These are phyloP conservation scores for Paecilomyces formosus DNA, from an alignment of 2,329 filamentous ascomycete species.

Conservation along the genomic window DNA sequence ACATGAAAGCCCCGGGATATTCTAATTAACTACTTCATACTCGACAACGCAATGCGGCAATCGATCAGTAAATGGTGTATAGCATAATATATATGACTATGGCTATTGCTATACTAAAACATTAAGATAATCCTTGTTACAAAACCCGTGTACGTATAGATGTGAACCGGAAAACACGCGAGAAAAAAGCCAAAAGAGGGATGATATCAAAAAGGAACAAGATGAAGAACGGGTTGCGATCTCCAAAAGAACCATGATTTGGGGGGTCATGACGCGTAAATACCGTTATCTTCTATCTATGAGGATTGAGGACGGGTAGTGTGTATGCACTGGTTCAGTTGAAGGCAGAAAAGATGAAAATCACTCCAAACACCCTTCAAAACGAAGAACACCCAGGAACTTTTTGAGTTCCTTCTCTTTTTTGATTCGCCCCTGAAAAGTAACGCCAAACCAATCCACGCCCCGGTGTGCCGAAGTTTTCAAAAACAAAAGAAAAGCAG, in stretches of 20 bases:
- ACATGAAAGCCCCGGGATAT: too few relatives aligned
- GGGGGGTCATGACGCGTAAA: slow-evolving; percentile 1
- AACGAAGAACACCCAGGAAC: not conserved
- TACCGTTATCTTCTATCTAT: not conserved
- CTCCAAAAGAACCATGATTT: slow-evolving; percentile 1
- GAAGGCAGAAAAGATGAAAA: not conserved
- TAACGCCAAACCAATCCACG: not conserved
- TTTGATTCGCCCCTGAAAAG: not conserved
- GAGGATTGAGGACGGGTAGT: not conserved
- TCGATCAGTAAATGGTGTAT: not conserved
- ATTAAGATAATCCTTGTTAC: not conserved
- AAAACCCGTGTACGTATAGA: not conserved
- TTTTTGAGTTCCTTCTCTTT: not conserved
- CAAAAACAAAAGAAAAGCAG: not conserved
- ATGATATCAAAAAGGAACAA: not conserved
- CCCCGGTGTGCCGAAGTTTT: not conserved
- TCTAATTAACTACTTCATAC: too few relatives aligned
- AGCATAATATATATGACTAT: not conserved
- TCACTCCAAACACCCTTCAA: not conserved
- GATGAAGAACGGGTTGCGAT: not conserved
- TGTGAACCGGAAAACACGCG: not conserved
- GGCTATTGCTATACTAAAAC: not conserved
- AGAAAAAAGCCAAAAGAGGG: not conserved
- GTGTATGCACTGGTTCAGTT: slow-evolving; percentile 1
- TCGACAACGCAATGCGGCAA: not conserved